Percentiles rank a stretch among this genome's conserved stretches.
phyloP scores from a whole-genome alignment of 352 stramenopile species.

The Thalassiosira mediterranea region DNA sequence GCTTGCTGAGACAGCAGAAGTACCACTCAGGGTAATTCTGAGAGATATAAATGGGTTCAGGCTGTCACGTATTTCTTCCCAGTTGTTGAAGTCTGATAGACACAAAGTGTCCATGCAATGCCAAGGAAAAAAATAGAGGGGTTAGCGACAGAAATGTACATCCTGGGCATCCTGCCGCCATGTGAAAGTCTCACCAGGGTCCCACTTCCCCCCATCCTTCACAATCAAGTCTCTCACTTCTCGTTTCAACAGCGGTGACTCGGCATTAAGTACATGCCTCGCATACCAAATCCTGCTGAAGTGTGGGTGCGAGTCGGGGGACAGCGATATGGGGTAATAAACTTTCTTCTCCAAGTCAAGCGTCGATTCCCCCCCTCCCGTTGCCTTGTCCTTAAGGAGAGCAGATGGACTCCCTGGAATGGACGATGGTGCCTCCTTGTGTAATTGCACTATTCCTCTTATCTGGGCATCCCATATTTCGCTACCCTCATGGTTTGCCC shows the following conservation, averaged over 20 bases:
- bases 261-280: constrained; percentile 32
- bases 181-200: constrained; percentile 20
- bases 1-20: constrained; percentile 27
- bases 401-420: too few relatives aligned
- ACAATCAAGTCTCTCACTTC: constrained; percentile 42
- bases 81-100: constrained; percentile 32
- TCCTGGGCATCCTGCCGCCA: too few relatives aligned
- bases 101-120: too few relatives aligned
- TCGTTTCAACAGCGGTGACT: constrained; percentile 38
- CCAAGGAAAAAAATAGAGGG: too few relatives aligned
- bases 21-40: constrained; percentile 37
- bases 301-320: constrained; percentile 33
- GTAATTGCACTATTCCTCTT: constrained; percentile 31
- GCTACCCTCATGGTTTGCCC: constrained; percentile 28
- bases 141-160: too few relatives aligned
- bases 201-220: constrained; percentile 26
- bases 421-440: constrained; percentile 6
- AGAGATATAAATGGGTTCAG: constrained; percentile 40
- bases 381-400: constrained; percentile 18
- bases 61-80: constrained; percentile 26
- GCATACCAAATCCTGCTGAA: constrained; percentile 48
- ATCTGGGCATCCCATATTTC: constrained; percentile 52
- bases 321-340: constrained; percentile 30
- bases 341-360: constrained; percentile 40
- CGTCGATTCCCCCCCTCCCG: constrained; percentile 28